These are phyloP conservation scores for Mallotus repandus DNA, from an alignment of 441 rosid species.

Conservation along the genomic window DNA sequence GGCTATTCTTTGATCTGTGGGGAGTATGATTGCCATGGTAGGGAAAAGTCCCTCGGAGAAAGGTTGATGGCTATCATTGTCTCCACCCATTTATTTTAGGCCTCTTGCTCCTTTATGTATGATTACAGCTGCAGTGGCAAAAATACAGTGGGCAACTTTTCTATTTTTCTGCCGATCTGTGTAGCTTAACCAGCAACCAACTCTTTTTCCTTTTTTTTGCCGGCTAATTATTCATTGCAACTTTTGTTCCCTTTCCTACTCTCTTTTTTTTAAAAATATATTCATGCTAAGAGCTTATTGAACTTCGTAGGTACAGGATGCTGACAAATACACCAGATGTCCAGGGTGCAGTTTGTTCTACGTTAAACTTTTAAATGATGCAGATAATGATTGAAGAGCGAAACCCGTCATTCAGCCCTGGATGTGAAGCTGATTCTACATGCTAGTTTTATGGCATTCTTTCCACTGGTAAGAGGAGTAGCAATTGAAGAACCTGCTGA, in stretches of 20 bases:
- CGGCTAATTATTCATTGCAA: background rate
- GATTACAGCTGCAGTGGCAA: background rate
- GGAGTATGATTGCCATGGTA: conserved; percentile 14
- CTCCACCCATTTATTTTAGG: background rate
- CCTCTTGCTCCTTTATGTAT: conserved; percentile 3
- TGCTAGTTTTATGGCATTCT: no score
- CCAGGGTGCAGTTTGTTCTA: background rate
- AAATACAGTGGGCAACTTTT: background rate
- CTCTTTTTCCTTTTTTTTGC: background rate
- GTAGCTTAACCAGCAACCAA: background rate
- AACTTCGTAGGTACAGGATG: background rate
- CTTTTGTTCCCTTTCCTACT: background rate
- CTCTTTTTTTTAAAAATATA: background rate
- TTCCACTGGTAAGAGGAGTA: background rate
- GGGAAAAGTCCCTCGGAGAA: background rate
- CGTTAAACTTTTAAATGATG: background rate
- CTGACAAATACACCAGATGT: background rate
- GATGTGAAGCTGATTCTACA: background rate
- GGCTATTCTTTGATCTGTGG: conserved; percentile 2
- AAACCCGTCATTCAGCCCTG: background rate
- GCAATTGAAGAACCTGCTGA: background rate
- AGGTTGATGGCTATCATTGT: conserved; percentile 19
- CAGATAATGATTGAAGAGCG: background rate
- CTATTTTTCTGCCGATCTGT: background rate
- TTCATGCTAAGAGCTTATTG: no score